These are phyloP conservation scores for Mucor racemosus DNA, from an alignment of 371 early-diverging fungal species.

Conservation along the genomic window DNA sequence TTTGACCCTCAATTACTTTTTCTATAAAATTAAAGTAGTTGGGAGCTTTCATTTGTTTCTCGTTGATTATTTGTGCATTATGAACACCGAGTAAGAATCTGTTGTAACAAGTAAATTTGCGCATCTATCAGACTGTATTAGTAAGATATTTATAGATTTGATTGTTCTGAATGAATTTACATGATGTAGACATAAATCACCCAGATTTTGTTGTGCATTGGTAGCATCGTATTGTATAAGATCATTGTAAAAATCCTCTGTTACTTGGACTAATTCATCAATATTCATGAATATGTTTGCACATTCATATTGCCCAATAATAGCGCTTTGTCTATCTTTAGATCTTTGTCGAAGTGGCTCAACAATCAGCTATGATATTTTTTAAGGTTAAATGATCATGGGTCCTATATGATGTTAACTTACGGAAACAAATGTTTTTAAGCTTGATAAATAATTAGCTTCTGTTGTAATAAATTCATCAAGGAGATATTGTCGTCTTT, in stretches of 20 bases:
- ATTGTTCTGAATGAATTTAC: conserved; percentile 8
- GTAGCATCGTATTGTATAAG: conserved; percentile 7
- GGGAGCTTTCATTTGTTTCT: conserved; percentile 27
- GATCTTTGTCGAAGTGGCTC: conserved; percentile 26
- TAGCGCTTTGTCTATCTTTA: conserved; percentile 23
- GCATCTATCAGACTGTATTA: conserved; percentile 13
- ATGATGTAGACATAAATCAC: conserved; percentile 27
- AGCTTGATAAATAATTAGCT: conserved; percentile 23
- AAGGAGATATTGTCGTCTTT: conserved; percentile 20
- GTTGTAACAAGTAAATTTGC: conserved; percentile 26
- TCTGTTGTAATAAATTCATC: conserved; percentile 31
- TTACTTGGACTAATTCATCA: conserved; percentile 27
- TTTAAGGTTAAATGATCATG: not conserved
- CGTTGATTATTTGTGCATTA: conserved; percentile 24
- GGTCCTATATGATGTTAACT: not conserved
- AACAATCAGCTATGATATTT: conserved; percentile 17
- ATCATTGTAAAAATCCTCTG: conserved; percentile 22
- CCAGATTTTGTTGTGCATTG: not conserved
- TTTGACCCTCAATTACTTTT: conserved; percentile 16
- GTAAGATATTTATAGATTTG: not conserved
- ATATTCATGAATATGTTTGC: conserved; percentile 36
- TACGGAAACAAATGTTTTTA: conserved; percentile 24
- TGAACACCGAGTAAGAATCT: conserved; percentile 28
- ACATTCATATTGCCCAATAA: conserved; percentile 30
- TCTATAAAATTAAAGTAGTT: conserved; percentile 21